Evolutionary conservation across 2,329 filamentous ascomycete genomes (phyloP).

Genomic region (Fusarium nygamai): DNA sequence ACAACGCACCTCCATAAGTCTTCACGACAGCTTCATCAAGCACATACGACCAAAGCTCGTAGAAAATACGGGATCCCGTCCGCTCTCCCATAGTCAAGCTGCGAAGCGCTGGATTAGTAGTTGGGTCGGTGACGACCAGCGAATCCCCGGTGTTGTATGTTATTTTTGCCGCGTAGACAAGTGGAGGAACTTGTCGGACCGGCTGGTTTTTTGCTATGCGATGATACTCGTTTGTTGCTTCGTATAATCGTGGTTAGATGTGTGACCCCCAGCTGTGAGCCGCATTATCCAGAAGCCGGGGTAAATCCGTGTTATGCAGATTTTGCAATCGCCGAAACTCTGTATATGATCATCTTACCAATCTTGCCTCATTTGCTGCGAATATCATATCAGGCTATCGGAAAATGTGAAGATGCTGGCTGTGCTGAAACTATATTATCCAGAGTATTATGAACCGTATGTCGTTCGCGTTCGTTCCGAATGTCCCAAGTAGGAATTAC

Average conservation of each 20-base stretch:
- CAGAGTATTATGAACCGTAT: not conserved
- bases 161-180: not conserved
- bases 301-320: conserved; percentile 6
- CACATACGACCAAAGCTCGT: conserved; percentile 28
- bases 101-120: conserved; percentile 25
- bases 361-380: conserved; percentile 3
- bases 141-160: conserved; percentile 29
- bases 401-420: conserved; percentile 13
- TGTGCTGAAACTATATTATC: conserved; percentile 1
- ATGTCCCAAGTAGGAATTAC: conserved; percentile 4
- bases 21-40: accelerated
- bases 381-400: conserved; percentile 7
- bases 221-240: not conserved
- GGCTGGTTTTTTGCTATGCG: not conserved
- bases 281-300: not conserved
- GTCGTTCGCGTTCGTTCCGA: not conserved
- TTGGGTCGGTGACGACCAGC: conserved; percentile 30
- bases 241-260: not conserved
- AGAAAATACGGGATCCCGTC: conserved; percentile 29
- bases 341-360: conserved; percentile 1
- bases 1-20: not conserved
- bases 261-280: not conserved
- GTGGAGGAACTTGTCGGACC: not conserved
- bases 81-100: conserved; percentile 22
- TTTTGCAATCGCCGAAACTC: not conserved